Conservation (phyloP, 495 filamentous ascomycete species). For the Acidomyces sp. region DNA sequence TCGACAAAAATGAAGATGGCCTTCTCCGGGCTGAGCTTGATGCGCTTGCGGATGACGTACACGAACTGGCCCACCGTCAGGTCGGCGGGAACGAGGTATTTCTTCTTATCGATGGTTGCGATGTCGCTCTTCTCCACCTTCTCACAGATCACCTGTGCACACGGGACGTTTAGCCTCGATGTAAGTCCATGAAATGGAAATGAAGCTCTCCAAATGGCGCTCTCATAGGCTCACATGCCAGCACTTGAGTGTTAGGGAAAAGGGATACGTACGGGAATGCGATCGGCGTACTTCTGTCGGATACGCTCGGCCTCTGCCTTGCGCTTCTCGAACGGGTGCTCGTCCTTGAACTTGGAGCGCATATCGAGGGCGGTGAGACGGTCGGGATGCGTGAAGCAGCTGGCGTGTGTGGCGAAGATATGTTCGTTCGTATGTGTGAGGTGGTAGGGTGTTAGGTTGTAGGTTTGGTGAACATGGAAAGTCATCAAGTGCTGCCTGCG, state of each 20-base stretch:
- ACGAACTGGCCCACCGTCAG: slow-evolving; percentile 99
- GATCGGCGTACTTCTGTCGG: slow-evolving; percentile 96
- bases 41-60: slow-evolving; percentile 99
- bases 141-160: slow-evolving; percentile 84
- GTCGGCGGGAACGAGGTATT: slow-evolving; percentile 95
- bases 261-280: slow-evolving; percentile 73
- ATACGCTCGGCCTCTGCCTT: slow-evolving; percentile 99
- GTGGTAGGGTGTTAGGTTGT: slow-evolving; percentile 1
- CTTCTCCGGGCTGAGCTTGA: slow-evolving; percentile 99
- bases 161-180: too few relatives aligned
- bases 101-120: slow-evolving; percentile 99
- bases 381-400: neutral
- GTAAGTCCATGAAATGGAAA: too few relatives aligned
- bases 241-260: slow-evolving; percentile 5
- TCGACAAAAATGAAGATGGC: slow-evolving; percentile 99
- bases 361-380: too few relatives aligned
- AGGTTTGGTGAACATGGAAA: slow-evolving; percentile 1
- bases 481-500: neutral
- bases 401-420: neutral
- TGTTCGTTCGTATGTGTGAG: neutral
- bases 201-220: too few relatives aligned
- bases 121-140: slow-evolving; percentile 99
- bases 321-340: slow-evolving; percentile 98
- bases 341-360: slow-evolving; percentile 99
- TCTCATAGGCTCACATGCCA: too few relatives aligned